Evolutionary conservation across 345 rosid species (phyloP), one percentile per base, ranked within the genome.

Genomic region (Gossypium turneri): DNA sequence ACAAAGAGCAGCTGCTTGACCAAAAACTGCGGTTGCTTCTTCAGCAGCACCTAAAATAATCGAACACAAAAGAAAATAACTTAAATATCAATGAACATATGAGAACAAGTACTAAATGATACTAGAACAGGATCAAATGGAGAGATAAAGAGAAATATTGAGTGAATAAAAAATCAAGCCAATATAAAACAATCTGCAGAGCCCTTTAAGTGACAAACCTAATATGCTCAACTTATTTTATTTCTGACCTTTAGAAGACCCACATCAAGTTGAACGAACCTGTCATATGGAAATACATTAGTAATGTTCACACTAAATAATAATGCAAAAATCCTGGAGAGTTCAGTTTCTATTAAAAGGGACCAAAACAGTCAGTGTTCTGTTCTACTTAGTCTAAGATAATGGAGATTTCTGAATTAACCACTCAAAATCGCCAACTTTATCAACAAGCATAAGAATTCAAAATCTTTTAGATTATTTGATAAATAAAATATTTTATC

Each of bases 181-280:
- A 66, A 55, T 4, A 6, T 11, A 59, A 25, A 66, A 73, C 17
- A 47, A 63, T 10, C 56, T 12, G 69, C 61, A 17, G 53, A 12
- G 12, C 63, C 72, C 55, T 47, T 65, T 55, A 34, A 45, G 55
- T 24, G 67, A 79, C 86, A 80, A 9, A 95, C 99, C 99, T 91
- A 95, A 81, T 62, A 86, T 73, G 77, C 99, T 93, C 64, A 95
- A 84, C 80, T 95, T 67, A 95, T 83, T 79, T 93, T 92, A 91
- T 95, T 95, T 77, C 90, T 84, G 76, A 95, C 87, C 83, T 85
- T 89, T 75, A 95, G 84, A 85, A 90, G 92, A 60, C 99, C 98
- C 81, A 95, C 84, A 82, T 95, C 99, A 72, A 95, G 97, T 82
- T 91, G 97, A 79, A 95, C 87, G 80, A 86, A 95, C 78, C 99